Percentiles rank a stretch among this genome's conserved stretches.
Evolutionary conservation across 2,329 filamentous ascomycete genomes (phyloP).

Genomic region (Torrubiellomyces zombiae): DNA sequence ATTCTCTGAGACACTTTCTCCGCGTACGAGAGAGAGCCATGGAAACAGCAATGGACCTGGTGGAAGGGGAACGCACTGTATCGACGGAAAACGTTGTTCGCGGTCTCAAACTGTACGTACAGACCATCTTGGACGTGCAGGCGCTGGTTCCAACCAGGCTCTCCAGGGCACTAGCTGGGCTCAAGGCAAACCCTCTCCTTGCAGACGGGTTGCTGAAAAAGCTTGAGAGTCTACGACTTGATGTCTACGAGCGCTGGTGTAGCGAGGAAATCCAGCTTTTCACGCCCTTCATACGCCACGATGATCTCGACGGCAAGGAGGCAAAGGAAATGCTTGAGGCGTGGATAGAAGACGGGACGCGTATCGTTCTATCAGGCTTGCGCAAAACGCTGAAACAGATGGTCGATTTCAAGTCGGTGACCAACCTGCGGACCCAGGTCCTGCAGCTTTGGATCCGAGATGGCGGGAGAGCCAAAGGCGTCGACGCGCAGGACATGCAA

Average conservation of each 20-base stretch:
- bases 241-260: constrained; percentile 66
- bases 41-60: constrained; percentile 38
- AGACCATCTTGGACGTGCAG: constrained; percentile 63
- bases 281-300: constrained; percentile 72
- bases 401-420: constrained; percentile 50
- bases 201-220: constrained; percentile 50
- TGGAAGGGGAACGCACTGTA: constrained; percentile 23
- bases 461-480: constrained; percentile 43
- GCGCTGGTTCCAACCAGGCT: constrained; percentile 57
- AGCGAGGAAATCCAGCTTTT: constrained; percentile 70
- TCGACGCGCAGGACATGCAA: constrained; percentile 53
- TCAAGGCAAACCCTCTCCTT: constrained; percentile 57
- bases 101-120: constrained; percentile 56
- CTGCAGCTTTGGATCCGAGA: constrained; percentile 62
- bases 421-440: constrained; percentile 51
- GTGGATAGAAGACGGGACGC: constrained; percentile 47
- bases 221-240: constrained; percentile 57
- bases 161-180: constrained; percentile 45
- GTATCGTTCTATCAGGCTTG: constrained; percentile 44
- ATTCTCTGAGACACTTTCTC: constrained; percentile 66
- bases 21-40: constrained; percentile 56
- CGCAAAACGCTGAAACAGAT: constrained; percentile 40
- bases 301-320: constrained; percentile 48
- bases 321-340: constrained; percentile 41
- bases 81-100: constrained; percentile 36